Evolutionary conservation across 805 yeast species (phyloP).

Genomic region (Cyberlindnera mycetangii): DNA sequence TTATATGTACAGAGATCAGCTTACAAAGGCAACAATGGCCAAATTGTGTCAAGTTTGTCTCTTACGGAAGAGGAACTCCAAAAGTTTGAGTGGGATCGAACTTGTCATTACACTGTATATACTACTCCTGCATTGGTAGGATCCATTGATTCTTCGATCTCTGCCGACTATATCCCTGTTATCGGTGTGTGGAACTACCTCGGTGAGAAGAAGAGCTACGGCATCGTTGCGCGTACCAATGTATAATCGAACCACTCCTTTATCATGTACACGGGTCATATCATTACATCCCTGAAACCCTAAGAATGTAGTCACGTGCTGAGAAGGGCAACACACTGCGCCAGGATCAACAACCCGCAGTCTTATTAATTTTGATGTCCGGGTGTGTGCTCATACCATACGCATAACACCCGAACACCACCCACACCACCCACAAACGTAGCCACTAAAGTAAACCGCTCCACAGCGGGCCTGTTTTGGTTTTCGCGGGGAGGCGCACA

Average conservation of each 20-base stretch:
- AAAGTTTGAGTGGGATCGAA: conserved; percentile 6
- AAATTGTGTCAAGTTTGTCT: conserved; percentile 21
- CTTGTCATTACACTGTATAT: conserved; percentile 25
- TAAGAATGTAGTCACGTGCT: conserved; percentile 12
- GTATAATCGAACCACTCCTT: too few relatives aligned
- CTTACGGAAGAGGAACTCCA: conserved; percentile 15
- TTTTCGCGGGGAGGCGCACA: conserved; percentile 1
- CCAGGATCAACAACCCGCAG: neutral
- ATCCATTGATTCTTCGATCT: neutral
- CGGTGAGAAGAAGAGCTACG: conserved; percentile 24
- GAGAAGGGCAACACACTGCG: neutral
- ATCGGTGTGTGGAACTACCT: conserved; percentile 26
- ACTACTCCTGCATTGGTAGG: conserved; percentile 17
- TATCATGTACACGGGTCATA: too few relatives aligned
- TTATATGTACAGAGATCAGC: conserved; percentile 8
- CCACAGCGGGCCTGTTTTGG: neutral
- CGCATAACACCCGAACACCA: conserved; percentile 14
- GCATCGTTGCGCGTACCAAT: conserved; percentile 25
- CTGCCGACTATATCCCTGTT: conserved; percentile 31
- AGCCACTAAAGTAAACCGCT: too few relatives aligned
- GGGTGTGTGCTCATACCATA: conserved; percentile 1
- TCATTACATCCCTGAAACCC: too few relatives aligned
- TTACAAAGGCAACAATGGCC: conserved; percentile 17
- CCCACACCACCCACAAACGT: neutral
- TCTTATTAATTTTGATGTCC: neutral